These are phyloP conservation scores for Pistacia atlantica DNA, from an alignment of 345 rosid species.

Conservation along the genomic window DNA sequence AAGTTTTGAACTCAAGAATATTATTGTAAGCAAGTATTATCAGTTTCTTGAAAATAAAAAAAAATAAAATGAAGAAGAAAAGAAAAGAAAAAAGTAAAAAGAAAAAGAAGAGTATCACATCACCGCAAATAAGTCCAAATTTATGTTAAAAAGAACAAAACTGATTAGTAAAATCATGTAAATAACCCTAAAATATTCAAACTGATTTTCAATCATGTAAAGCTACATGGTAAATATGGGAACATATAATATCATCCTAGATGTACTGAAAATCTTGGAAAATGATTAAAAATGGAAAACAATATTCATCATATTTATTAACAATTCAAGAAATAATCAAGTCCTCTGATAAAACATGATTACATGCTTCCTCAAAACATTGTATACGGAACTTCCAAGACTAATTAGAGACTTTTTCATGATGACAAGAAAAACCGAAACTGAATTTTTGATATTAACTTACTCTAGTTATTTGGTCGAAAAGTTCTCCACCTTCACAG, in stretches of 20 bases:
- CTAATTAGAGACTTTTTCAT: conserved; percentile 5
- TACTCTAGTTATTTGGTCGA: conserved; percentile 97
- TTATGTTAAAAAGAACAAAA: neutral
- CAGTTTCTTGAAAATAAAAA: neutral
- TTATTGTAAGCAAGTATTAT: neutral
- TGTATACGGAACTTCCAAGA: neutral
- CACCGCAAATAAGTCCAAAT: neutral
- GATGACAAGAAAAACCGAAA: conserved; percentile 8
- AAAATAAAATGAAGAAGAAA: no score
- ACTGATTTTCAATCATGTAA: conserved; percentile 2
- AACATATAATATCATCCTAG: conserved; percentile 1
- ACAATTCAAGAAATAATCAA: neutral
- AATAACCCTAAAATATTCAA: neutral
- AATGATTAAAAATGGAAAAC: conserved; percentile 2
- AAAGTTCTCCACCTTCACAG: conserved; percentile 97
- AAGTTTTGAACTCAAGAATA: neutral
- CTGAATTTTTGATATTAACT: conserved; percentile 31
- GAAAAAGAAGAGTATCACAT: neutral
- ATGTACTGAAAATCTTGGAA: neutral
- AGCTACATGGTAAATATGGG: neutral
- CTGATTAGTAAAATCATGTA: conserved; percentile 1
- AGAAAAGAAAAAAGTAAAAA: no score
- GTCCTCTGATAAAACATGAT: neutral
- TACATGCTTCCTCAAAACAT: neutral
- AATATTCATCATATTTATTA: neutral